Evolutionary conservation across 192 early-diverging fungal genomes (phyloP), one percentile per base, ranked within the genome.

Genomic region (Ramicandelaber brevisporus): DNA sequence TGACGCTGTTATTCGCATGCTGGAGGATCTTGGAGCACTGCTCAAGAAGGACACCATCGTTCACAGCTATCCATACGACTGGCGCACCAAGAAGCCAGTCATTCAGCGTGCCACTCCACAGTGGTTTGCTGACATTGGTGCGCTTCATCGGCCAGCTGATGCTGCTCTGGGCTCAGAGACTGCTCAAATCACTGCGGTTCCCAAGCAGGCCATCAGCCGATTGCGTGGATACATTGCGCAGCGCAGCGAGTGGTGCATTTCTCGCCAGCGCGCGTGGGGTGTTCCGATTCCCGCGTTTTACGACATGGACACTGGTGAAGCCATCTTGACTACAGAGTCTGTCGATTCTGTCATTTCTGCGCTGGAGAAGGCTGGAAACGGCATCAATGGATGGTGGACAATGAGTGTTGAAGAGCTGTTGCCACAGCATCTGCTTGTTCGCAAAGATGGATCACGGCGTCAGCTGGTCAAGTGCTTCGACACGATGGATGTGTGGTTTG

Each of bases 401-500:
- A 48, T 57, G 29, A 36, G 58, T 11, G 64, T 61, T 4, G 72
- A 68, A n/a, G 51, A 59, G 25, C 29, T 78, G 14, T 64, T 60
- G 6, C 66, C 69, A 2, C 38, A 58, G 29, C 70, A 70, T 37
- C n/a, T n/a, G n/a, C n/a, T n/a, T n/a, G n/a, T n/a, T n/a, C 50
- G 40, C 6, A 31, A 38, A 5, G 33, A 57, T 26, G 71, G 69
- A n/a, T n/a, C n/a, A n/a, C n/a, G n/a, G n/a, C 57, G 57, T 21
- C 49, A 26, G 0, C 78, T 70, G 29, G 43, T 44, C 18, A 46
- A 55, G 21, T 73, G 77, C n/a, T 50, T 42, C 18, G 78, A 81
- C 36, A 81, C 74, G 0, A 78, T 81, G 78, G 78, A 81, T 31
- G 78, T 81, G 14, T 81, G 78, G 74, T 81, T 81, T 33, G 78